Base-by-base conservation (phyloP, 495 filamentous ascomycete species). In the Aspergillus steynii region DNA sequence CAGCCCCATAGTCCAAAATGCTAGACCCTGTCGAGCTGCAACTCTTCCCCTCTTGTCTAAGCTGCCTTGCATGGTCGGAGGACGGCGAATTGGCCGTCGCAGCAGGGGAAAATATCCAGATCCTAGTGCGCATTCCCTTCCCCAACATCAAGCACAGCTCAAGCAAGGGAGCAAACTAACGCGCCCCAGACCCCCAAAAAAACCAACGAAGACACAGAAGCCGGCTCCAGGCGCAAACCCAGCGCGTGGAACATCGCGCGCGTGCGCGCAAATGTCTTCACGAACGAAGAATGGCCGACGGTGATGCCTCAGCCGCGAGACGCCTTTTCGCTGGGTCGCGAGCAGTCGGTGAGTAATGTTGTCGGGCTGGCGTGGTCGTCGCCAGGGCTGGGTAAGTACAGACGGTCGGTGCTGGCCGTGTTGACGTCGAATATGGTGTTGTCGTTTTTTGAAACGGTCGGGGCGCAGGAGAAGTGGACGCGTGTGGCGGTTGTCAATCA, bases 61-160 rank as follows among this genome's bases (percentile, higher is more conserved):
- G 84, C 62, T 84, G 82, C 55, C 72, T 89, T 12, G 73, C 79
- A 50, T 90, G 87, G 85, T 89, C 87, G 0, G 65, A 75, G 34
- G 86, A 88, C 68, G 84, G 85, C 32, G 81, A 87, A 55, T 72
- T 90, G 20, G 86, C 87, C 5, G 64, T 89, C 52, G 83, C 82
- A 7, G 81, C 81, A 6, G 81, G 83, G 26, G 86, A 88, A 62
- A 69, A 81, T 61, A 81, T 88, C 31, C 73, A 85, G 28, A 74
- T 89, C 45, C 67, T 88, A 56, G 82, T 85, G 57, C 32, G 74
- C 67, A 6, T 47, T 14, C 20, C 6, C 6, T 7, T 15, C 20
- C 10, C 25, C 1, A 34, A 15, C 34, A 14, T 10, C 37, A 14
- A 8, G 14, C 37, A 42, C 37, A 14, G 20, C 20, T 20, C 20